Evolutionary conservation across 805 yeast genomes (phyloP), one percentile per base, ranked within the genome.

Genomic region (Metschnikowia drakensbergensis): DNA sequence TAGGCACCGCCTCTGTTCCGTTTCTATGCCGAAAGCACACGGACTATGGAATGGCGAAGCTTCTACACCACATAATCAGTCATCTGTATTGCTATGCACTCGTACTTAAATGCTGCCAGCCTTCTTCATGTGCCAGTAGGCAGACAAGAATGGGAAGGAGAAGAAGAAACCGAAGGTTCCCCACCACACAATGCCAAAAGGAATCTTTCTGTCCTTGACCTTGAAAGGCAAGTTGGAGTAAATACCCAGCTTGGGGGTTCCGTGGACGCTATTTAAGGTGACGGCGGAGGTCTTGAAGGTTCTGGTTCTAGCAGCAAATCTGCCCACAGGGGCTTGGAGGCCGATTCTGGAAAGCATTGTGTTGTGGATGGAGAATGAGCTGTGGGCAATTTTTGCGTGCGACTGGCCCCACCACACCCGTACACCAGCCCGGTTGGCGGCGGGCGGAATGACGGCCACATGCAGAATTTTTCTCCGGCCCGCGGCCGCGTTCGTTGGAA

Each of bases 161-260:
- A 57, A 52, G 49, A 52, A 50, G 38, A 52, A 57, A 17, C 65
- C 65, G 57, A 85, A 77, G 74, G 82, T 85, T 46, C 90, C 82
- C 78, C 87, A 85, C 77, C 86, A 96, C 58, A 85, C 78, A 46
- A 89, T 74, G 58, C 83, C 88, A 69, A 80, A 90, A 58, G 97
- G 98, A 57, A 92, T 79, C 76, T 83, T 86, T 80, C 96, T 90
- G 81, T 84, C 78, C 80, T 89, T 90, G 55, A 92, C 96, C 79
- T 82, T 82, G 83, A 92, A 94, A 58, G 99, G 99, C 55, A 92
- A 66, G 81, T 94, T 92, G 63, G 86, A 76, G 84, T 94, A 94
- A 42, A 84, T 83, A 64, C 97, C 97, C 47, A 56, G 55, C 57
- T 67, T 63, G 43, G 76, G 76, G 39, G 69, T 47, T 39, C 76